A percentile compares a stretch with the other conserved stretches of the same genome.
These are phyloP conservation scores for Plasmodium coatneyi DNA, from an alignment of 169 alveolate species.

Conservation along the genomic window DNA sequence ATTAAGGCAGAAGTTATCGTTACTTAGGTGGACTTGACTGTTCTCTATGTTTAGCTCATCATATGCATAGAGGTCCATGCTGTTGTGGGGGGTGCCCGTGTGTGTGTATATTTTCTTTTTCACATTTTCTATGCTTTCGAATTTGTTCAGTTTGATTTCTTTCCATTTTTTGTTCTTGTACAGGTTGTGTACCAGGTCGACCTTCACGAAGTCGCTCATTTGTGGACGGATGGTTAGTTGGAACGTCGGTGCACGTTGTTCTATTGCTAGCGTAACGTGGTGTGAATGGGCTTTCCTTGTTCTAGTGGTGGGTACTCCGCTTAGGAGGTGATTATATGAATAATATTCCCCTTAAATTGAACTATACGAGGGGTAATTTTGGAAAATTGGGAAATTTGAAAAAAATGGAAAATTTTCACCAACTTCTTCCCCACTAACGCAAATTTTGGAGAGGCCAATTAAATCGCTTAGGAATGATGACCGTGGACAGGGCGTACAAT, in stretches of 20 bases:
- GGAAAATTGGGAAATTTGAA: not conserved
- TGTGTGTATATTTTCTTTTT: conserved; percentile 78
- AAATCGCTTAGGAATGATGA: not conserved
- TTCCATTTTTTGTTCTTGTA: conserved; percentile 74
- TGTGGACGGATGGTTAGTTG: not conserved
- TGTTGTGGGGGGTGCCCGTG: conserved; percentile 73
- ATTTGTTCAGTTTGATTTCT: conserved; percentile 76
- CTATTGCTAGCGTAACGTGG: not conserved
- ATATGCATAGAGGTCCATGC: conserved; percentile 78
- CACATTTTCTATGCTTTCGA: conserved; percentile 75
- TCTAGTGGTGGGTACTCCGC: not conserved
- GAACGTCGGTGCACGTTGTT: not conserved
- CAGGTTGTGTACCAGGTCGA: conserved; percentile 72
- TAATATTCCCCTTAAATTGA: not conserved
- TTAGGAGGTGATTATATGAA: not conserved
- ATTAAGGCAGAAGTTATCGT: conserved; percentile 45
- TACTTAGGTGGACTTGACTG: conserved; percentile 71
- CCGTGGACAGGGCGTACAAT: not conserved
- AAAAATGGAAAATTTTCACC: not conserved
- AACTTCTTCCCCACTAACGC: not conserved
- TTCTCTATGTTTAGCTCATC: conserved; percentile 41
- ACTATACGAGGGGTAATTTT: not conserved
- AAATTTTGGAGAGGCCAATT: not conserved
- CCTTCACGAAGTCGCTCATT: conserved; percentile 63
- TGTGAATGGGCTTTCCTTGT: not conserved